phyloP scores from a whole-genome alignment of 345 rosid genomes.

The Rhizophora apiculata region DNA sequence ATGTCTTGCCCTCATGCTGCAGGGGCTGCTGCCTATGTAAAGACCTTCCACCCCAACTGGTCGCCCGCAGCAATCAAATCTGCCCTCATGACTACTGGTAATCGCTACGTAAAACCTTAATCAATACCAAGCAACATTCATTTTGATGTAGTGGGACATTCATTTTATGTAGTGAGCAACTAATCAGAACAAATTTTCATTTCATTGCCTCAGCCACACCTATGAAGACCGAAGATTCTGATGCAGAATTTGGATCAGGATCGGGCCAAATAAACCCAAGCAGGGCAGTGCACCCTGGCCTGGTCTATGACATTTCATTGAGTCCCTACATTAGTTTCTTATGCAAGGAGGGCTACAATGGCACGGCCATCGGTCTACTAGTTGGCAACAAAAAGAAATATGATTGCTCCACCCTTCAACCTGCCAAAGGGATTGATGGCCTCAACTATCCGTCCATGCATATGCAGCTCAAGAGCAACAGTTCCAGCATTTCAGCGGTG shows the following conservation, averaged over 20 bases:
- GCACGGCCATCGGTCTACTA: slow-evolving; percentile 53
- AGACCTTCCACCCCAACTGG: slow-evolving; percentile 82
- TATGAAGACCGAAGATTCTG: slow-evolving; percentile 44
- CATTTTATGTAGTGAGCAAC: neutral
- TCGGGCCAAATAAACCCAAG: slow-evolving; percentile 81
- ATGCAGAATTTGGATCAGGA: slow-evolving; percentile 57
- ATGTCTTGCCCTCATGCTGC: slow-evolving; percentile 87
- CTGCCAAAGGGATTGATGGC: slow-evolving; percentile 60
- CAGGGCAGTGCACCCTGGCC: slow-evolving; percentile 65
- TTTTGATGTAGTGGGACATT: neutral
- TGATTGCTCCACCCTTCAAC: slow-evolving; percentile 46
- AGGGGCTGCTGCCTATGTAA: slow-evolving; percentile 79
- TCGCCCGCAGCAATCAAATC: slow-evolving; percentile 83
- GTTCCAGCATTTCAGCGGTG: slow-evolving; percentile 36
- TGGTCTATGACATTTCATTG: slow-evolving; percentile 55
- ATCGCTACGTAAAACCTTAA: neutral
- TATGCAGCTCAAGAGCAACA: slow-evolving; percentile 27
- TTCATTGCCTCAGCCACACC: slow-evolving; percentile 50
- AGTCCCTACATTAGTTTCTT: slow-evolving; percentile 55
- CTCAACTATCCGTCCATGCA: slow-evolving; percentile 90
- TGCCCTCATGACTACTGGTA: slow-evolving; percentile 89
- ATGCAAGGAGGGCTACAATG: slow-evolving; percentile 72
- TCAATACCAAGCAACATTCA: neutral
- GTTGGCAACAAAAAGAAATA: slow-evolving; percentile 39
- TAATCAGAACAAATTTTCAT: neutral